phyloP scores from a whole-genome alignment of 2,329 filamentous ascomycete species.

The Arachnomyces sp. region DNA sequence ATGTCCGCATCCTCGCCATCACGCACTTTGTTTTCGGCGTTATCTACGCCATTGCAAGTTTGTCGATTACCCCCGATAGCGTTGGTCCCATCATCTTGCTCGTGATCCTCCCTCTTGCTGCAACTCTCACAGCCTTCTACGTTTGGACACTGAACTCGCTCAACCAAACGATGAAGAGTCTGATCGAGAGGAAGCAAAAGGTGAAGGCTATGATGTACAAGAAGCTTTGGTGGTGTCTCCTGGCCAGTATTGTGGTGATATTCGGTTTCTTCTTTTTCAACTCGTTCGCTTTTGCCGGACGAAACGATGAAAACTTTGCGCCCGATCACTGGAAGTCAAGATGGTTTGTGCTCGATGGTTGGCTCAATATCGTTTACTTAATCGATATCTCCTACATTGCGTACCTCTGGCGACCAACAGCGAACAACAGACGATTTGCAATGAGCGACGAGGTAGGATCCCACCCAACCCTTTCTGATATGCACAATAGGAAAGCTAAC shows the following conservation, averaged over 20 bases:
- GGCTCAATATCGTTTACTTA: conserved; percentile 94
- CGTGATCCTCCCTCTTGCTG: conserved; percentile 85
- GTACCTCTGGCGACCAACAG: conserved; percentile 93
- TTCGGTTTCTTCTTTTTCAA: conserved; percentile 99
- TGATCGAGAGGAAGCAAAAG: conserved; percentile 88
- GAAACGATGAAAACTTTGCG: conserved; percentile 78
- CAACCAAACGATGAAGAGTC: conserved; percentile 88
- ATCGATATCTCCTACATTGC: conserved; percentile 88
- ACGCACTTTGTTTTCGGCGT: conserved; percentile 93
- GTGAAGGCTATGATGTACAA: conserved; percentile 95
- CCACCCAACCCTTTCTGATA: not conserved
- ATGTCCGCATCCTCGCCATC: conserved; percentile 81
- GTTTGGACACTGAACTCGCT: conserved; percentile 97
- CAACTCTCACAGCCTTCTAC: conserved; percentile 91
- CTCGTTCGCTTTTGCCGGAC: conserved; percentile 86
- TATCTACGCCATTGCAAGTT: conserved; percentile 82
- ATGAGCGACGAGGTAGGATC: conserved; percentile 84
- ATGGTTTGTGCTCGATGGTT: conserved; percentile 96
- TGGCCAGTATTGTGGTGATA: conserved; percentile 86
- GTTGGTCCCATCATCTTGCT: conserved; percentile 86
- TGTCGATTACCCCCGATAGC: conserved; percentile 80
- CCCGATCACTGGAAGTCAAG: conserved; percentile 95
- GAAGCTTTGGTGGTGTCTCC: conserved; percentile 97
- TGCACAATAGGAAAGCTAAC: conserved; percentile 22
- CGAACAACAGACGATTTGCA: conserved; percentile 92